Evolutionary conservation across 139 green algal genomes (phyloP).

Genomic region (Dunaliella primolecta): DNA sequence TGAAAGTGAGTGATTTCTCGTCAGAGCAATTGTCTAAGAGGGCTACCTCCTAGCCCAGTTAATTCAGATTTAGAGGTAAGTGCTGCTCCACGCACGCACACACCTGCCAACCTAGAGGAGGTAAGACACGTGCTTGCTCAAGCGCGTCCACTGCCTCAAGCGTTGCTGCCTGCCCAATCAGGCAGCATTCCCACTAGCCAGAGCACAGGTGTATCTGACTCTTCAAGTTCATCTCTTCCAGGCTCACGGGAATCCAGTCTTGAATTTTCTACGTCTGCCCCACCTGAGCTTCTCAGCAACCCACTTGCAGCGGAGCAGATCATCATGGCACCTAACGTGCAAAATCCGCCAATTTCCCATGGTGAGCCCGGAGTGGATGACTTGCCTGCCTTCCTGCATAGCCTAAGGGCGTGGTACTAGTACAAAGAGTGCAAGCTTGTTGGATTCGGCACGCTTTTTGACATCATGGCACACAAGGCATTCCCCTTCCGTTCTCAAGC

Average conservation of each 20-base stretch:
- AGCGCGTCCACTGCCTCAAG: neutral
- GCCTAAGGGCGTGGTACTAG: too few relatives aligned
- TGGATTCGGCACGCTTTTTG: too few relatives aligned
- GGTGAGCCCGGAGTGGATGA: neutral
- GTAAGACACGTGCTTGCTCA: neutral
- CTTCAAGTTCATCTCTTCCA: neutral
- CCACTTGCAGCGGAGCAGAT: neutral
- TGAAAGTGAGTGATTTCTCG: neutral
- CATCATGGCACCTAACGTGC: neutral
- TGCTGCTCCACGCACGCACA: neutral
- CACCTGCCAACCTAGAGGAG: neutral
- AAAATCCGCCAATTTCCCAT: neutral
- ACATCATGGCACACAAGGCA: too few relatives aligned
- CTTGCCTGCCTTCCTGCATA: neutral
- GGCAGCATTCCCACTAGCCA: neutral
- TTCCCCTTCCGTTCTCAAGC: too few relatives aligned
- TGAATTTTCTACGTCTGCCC: neutral
- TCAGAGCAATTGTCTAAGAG: neutral
- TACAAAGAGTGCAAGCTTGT: too few relatives aligned
- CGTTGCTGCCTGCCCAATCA: neutral
- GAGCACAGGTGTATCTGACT: neutral
- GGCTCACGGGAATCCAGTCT: neutral
- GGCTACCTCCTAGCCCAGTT: neutral
- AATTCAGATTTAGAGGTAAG: neutral
- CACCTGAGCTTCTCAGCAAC: neutral